Evolutionary conservation across 106 monocot genomes (phyloP), one percentile per base, ranked within the genome.

Genomic region (Hemerocallis citrina): DNA sequence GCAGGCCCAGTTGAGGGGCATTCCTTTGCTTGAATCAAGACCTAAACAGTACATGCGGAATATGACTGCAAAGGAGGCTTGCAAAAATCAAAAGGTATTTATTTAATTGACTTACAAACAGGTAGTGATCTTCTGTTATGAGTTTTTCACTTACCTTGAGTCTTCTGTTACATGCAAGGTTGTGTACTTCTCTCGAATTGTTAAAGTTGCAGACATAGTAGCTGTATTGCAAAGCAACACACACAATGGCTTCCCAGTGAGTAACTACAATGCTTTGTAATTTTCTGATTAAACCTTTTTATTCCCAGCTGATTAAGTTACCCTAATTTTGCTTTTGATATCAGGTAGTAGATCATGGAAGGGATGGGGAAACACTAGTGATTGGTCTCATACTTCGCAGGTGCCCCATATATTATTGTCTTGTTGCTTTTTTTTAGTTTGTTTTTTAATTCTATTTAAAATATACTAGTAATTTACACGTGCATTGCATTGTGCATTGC

Each of bases 221-320:
- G 84, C 79, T 62, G 68, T 88, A 61, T 65, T 96, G 57, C 73
- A 74, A 64, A 84, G 51, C 79, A 87, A 72, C 69, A 84, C 82
- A 74, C 96, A 96, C 52, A 96, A 96, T 79, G 96, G 91, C 24
- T 96, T 87, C 54, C 96, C 96, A 25, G 96, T 96, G 76, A 84
- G 95, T 69, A 21, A 54, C 36, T 23, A 11, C 14, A 39, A 52
- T 31, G 28, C n/a, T 29, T 68, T 35, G 7, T 46, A 3, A 38
- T 50, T 25, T 47, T 42, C 34, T 60, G 12, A 54, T 9, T 40
- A 29, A 45, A 21, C 7, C 4, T 55, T 31, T 21, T 52, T n/a
- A n/a, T n/a, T n/a, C n/a, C 54, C 8, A 47, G 68, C 13, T n/a
- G n/a, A 38, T 20, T 41, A 25, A 16, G 17, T 52, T 38, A 66